phyloP scores from a whole-genome alignment of 768 basidiomycete species.

The Gymnopilus junonius region DNA sequence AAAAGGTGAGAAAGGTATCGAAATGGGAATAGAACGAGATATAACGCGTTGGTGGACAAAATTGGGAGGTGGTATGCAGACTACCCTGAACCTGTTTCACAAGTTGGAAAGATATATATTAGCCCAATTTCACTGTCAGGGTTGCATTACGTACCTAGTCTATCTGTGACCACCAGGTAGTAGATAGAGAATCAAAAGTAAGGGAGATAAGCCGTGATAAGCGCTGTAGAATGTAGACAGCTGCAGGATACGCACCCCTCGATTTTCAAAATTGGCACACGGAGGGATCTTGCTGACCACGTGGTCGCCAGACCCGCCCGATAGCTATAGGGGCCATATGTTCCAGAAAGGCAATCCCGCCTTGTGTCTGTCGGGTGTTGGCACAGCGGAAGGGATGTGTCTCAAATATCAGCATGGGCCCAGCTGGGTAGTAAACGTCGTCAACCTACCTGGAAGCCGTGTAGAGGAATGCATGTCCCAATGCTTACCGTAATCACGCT shows the following conservation, averaged over 20 bases:
- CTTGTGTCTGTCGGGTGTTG: background rate
- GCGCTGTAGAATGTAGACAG: constrained; percentile 1
- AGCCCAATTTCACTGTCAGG: background rate
- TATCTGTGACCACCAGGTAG: background rate
- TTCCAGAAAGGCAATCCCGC: constrained; percentile 1
- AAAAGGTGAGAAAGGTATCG: constrained; percentile 1
- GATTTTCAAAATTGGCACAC: constrained; percentile 10
- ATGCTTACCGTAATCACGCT: background rate
- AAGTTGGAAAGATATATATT: background rate
- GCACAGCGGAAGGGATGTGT: too few relatives aligned
- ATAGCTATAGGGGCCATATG: background rate
- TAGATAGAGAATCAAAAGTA: background rate
- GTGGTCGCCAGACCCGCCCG: constrained; percentile 3
- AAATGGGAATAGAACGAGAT: constrained; percentile 4
- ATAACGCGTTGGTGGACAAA: constrained; percentile 29
- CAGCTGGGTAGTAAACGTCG: background rate
- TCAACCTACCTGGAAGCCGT: background rate
- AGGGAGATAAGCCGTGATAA: background rate
- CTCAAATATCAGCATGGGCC: too few relatives aligned
- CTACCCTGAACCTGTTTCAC: background rate
- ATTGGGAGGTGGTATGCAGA: background rate
- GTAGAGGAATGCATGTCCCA: too few relatives aligned
- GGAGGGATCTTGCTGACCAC: background rate
- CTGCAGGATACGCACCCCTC: constrained; percentile 2
- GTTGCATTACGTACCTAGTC: background rate